These are phyloP conservation scores for Sporothrix pallida DNA, from an alignment of 2,329 filamentous ascomycete genomes.

Conservation along the genomic window DNA sequence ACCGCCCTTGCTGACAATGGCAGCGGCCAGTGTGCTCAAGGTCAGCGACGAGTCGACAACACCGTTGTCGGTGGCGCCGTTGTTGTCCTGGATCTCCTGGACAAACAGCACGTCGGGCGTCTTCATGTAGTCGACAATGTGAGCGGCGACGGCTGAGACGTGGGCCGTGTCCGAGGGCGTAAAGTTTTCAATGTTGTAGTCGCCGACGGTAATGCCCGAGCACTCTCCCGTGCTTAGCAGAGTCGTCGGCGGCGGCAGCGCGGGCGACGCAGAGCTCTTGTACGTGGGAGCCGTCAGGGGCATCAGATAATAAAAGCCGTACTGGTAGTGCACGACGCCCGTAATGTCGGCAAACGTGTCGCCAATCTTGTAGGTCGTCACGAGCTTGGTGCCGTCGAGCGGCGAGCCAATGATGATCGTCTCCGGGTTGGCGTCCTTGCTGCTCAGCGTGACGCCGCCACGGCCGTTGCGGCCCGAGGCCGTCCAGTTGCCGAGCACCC, in stretches of 20 bases:
- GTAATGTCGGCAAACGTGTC: conserved; percentile 70
- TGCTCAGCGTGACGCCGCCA: conserved; percentile 67
- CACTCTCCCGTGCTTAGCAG: conserved; percentile 63
- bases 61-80: conserved; percentile 65
- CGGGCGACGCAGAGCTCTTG: conserved; percentile 53
- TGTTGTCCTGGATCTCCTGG: conserved; percentile 74
- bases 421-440: conserved; percentile 71
- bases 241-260: conserved; percentile 56
- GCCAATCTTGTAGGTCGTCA: conserved; percentile 65
- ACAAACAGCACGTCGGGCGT: conserved; percentile 70
- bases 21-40: conserved; percentile 59
- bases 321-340: conserved; percentile 69
- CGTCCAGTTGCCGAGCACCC: conserved; percentile 70
- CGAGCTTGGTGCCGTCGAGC: conserved; percentile 68
- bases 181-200: conserved; percentile 75
- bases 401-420: conserved; percentile 68
- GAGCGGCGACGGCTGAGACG: conserved; percentile 63
- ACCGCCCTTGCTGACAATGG: conserved; percentile 57
- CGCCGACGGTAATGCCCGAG: conserved; percentile 65
- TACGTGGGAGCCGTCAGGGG: conserved; percentile 62
- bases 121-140: conserved; percentile 68
- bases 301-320: conserved; percentile 72
- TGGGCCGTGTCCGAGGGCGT: conserved; percentile 58
- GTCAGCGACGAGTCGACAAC: conserved; percentile 63
- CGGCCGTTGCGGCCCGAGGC: conserved; percentile 66